Conservation (phyloP, 1,284 basidiomycete genomes). For the Porphyrellus sp. region DNA sequence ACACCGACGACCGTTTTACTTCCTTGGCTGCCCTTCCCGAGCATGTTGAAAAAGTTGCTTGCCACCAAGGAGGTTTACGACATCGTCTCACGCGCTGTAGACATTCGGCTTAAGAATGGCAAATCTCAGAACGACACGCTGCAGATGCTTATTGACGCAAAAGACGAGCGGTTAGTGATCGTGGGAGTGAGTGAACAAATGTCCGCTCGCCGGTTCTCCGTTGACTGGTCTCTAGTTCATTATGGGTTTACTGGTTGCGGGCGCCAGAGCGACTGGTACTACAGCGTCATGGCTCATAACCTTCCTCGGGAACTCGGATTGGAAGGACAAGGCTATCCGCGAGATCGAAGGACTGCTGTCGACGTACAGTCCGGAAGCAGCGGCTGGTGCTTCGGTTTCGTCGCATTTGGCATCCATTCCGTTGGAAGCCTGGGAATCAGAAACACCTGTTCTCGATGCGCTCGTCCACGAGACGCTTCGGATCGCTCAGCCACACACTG, state of each 20-base stretch:
- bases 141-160: conserved; percentile 65
- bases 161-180: conserved; percentile 62
- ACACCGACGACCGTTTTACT: conserved; percentile 67
- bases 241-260: conserved; percentile 72
- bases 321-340: conserved; percentile 52
- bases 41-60: conserved; percentile 63
- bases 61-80: conserved; percentile 72
- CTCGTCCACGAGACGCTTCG: conserved; percentile 72
- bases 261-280: conserved; percentile 70
- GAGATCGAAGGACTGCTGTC: conserved; percentile 64
- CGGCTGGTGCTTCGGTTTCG: conserved; percentile 37
- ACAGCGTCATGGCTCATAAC: conserved; percentile 73
- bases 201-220: conserved; percentile 19
- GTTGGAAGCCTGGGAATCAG: conserved; percentile 63
- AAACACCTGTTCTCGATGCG: conserved; percentile 64
- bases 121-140: conserved; percentile 59
- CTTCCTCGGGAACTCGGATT: conserved; percentile 63
- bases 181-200: conserved; percentile 53
- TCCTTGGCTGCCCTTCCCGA: conserved; percentile 69
- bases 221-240: conserved; percentile 53
- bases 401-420: conserved; percentile 55
- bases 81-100: conserved; percentile 56
- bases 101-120: conserved; percentile 52
- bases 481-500: conserved; percentile 71
- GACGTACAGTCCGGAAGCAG: conserved; percentile 35